A percentile compares a stretch with the other conserved stretches of the same genome.
Evolutionary conservation across 805 yeast species (phyloP).

Genomic region (Hyphopichia homilentoma): DNA sequence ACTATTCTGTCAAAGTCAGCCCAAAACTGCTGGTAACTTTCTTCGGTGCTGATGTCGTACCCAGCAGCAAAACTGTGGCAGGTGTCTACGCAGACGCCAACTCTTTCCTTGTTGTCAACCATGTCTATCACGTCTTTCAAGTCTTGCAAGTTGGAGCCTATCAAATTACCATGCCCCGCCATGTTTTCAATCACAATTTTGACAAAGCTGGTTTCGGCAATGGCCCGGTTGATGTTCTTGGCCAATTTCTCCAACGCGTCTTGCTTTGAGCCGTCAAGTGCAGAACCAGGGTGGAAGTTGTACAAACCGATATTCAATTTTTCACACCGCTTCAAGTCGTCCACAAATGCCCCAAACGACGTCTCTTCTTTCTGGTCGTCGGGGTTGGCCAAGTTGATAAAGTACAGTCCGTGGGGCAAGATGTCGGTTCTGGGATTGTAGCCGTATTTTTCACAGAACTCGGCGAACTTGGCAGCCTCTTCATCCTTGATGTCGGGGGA

Average conservation of each 20-base stretch:
- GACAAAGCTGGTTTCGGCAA: constrained; percentile 68
- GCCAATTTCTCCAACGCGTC: constrained; percentile 71
- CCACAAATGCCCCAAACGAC: constrained; percentile 74
- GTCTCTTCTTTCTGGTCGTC: constrained; percentile 74
- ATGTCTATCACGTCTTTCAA: constrained; percentile 67
- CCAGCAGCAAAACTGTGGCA: constrained; percentile 98
- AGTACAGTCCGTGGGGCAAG: constrained; percentile 92
- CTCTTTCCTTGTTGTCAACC: constrained; percentile 75
- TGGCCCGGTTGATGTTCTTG: constrained; percentile 73
- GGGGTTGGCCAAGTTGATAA: constrained; percentile 90
- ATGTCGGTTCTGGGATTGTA: constrained; percentile 76
- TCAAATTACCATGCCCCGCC: constrained; percentile 95
- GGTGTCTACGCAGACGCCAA: constrained; percentile 96
- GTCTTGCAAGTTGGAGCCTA: constrained; percentile 80
- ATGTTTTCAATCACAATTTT: constrained; percentile 91
- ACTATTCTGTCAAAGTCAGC: constrained; percentile 64
- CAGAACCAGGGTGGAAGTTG: constrained; percentile 92
- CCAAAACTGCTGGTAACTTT: constrained; percentile 67
- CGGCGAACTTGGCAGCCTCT: constrained; percentile 64
- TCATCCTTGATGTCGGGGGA: constrained; percentile 70
- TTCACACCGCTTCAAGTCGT: constrained; percentile 87
- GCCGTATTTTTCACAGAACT: constrained; percentile 56
- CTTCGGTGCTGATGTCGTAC: constrained; percentile 69
- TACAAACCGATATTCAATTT: constrained; percentile 77
- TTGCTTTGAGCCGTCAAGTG: constrained; percentile 62